Evolutionary conservation across 169 alveolate genomes (phyloP), one percentile per base, ranked within the genome.

Genomic region (Eimeria necatrix): DNA sequence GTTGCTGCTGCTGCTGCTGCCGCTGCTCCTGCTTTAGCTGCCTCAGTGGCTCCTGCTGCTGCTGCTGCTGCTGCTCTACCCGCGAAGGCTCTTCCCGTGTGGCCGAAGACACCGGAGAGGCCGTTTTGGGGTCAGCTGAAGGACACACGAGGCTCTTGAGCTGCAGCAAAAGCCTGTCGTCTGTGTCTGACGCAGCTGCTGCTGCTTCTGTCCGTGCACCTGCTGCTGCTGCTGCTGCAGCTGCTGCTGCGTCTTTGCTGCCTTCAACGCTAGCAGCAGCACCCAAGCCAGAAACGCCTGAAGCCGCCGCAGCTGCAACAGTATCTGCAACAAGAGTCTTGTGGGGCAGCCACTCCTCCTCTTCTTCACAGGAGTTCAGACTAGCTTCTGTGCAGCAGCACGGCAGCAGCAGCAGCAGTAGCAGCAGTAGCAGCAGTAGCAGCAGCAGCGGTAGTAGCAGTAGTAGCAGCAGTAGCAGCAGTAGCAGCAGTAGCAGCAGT

Each of bases 1-100:
- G 85, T 51, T 74, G 59, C 56, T 74, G 56, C 56, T 14, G 56
- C 24, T 74, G 51, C 85, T 41, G 56, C 85, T 32, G 8, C 5
- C 24, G 85, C 56, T 74, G 85, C 85, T 74, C 16, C 56, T 74
- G 85, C 85, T 74, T 8, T 10, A 6, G 68, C 68, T 56, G 68
- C 2, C 18, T 1, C 4, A 12, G 68, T 56, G 12, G 49, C 49
- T 70, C 48, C 46, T 18, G 10, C 16, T 10, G 9, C 49, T 24
- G 14, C 46, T 70, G 49, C 20, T 20, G 80, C 80, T 8, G 10
- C 16, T 12, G 49, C 16, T n/a, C 24, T 24, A 10, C 24, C 49
- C 32, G 80, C 80, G 46, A n/a, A 9, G 24, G 2, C 24, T 24
- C 24, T n/a, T n/a, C 41, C 41, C 41, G 41, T 32, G 41, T 32